phyloP scores from a whole-genome alignment of 2,329 filamentous ascomycete species.

The Sporothrix globosa region DNA sequence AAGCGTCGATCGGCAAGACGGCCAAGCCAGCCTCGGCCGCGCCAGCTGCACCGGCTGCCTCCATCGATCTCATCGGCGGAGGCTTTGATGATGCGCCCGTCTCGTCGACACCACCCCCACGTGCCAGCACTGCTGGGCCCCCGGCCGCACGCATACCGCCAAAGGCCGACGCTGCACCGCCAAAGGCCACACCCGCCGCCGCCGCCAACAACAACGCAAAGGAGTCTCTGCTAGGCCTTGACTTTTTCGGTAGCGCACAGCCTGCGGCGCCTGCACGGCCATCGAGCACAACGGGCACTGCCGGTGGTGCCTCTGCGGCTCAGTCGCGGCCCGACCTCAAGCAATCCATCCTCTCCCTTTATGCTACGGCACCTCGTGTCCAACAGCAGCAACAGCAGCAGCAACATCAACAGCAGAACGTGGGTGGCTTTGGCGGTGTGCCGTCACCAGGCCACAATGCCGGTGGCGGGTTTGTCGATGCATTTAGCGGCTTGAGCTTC shows the following conservation, averaged over 20 bases:
- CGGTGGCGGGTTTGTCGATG: conserved; percentile 34
- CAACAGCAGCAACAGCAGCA: conserved; percentile 62
- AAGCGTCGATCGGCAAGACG: conserved; percentile 58
- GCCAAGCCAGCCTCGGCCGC: conserved; percentile 49
- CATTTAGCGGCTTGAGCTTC: conserved; percentile 51
- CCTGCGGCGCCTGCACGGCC: conserved; percentile 74
- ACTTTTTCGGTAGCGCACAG: conserved; percentile 83
- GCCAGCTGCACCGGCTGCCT: conserved; percentile 27
- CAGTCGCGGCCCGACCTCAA: conserved; percentile 91
- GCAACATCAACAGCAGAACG: conserved; percentile 60
- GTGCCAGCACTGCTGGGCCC: conserved; percentile 75
- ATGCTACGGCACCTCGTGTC: conserved; percentile 81
- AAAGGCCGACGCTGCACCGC: conserved; percentile 67
- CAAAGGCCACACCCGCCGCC: conserved; percentile 56
- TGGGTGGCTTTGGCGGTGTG: conserved; percentile 68
- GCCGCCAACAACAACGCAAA: conserved; percentile 60
- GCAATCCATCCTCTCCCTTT: conserved; percentile 94
- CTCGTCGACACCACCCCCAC: conserved; percentile 53
- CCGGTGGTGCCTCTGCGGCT: conserved; percentile 55
- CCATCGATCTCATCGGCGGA: conserved; percentile 77
- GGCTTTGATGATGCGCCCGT: conserved; percentile 53
- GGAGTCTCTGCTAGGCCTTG: conserved; percentile 87
- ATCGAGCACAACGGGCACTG: conserved; percentile 73
- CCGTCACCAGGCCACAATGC: conserved; percentile 46
- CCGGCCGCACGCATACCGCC: conserved; percentile 59